These are phyloP conservation scores for Isabelozyma gotoi DNA, from an alignment of 805 yeast species.

Conservation along the genomic window DNA sequence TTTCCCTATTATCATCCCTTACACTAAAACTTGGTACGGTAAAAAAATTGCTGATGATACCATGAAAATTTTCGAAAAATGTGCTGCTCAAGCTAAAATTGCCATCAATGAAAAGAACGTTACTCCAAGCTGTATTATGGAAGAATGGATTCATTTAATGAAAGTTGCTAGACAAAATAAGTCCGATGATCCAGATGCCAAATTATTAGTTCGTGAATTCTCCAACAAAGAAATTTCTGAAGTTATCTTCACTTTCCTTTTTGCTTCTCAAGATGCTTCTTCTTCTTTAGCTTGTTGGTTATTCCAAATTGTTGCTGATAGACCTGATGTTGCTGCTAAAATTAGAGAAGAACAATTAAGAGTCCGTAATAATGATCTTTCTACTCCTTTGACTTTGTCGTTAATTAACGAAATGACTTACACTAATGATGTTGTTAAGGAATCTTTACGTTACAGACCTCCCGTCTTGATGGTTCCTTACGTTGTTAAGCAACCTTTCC, in stretches of 20 bases:
- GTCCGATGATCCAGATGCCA: slow-evolving; percentile 51
- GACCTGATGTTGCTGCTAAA: slow-evolving; percentile 85
- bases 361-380: slow-evolving; percentile 77
- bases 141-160: slow-evolving; percentile 91
- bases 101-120: slow-evolving; percentile 73
- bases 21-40: slow-evolving; percentile 98
- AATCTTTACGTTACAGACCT: slow-evolving; percentile 91
- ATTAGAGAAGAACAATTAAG: slow-evolving; percentile 88
- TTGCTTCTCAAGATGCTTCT: slow-evolving; percentile 98
- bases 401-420: slow-evolving; percentile 84
- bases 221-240: slow-evolving; percentile 90
- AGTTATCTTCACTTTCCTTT: slow-evolving; percentile 92
- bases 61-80: slow-evolving; percentile 84
- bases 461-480: slow-evolving; percentile 99
- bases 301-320: slow-evolving; percentile 92
- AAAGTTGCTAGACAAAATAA: slow-evolving; percentile 60
- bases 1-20: slow-evolving; percentile 95
- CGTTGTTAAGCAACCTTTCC: slow-evolving; percentile 83
- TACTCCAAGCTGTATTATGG: slow-evolving; percentile 85
- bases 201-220: slow-evolving; percentile 74
- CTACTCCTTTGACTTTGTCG: slow-evolving; percentile 59
- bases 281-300: slow-evolving; percentile 98
- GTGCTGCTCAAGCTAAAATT: slow-evolving; percentile 86
- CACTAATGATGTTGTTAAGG: slow-evolving; percentile 89
- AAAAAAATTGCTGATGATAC: slow-evolving; percentile 89